A percentile compares a stretch with the other conserved stretches of the same genome.
phyloP scores from a whole-genome alignment of 352 stramenopile genomes.

The Phytophthora crassamura region DNA sequence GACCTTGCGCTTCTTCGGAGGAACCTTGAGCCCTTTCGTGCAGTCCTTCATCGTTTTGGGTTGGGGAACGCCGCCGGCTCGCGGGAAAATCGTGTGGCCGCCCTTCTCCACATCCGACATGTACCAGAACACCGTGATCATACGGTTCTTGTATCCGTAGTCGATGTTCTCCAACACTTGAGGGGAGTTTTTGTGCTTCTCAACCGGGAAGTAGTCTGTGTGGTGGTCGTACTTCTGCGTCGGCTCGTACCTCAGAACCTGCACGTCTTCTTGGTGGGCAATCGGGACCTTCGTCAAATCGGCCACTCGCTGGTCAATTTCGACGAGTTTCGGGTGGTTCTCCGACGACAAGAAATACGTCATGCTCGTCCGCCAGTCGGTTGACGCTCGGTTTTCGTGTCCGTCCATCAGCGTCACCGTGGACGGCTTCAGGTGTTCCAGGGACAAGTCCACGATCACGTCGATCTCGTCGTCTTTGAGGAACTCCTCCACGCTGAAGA shows the following conservation, averaged over 20 bases:
- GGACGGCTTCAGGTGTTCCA: constrained; percentile 69
- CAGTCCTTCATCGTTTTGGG: constrained; percentile 68
- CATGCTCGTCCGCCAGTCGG: constrained; percentile 83
- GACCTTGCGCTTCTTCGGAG: constrained; percentile 80
- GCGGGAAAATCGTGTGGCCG: constrained; percentile 83
- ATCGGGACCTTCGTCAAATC: constrained; percentile 73
- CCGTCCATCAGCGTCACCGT: constrained; percentile 69
- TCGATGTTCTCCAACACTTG: constrained; percentile 61
- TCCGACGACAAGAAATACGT: constrained; percentile 76
- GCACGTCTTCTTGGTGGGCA: constrained; percentile 71
- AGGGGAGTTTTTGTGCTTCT: constrained; percentile 54
- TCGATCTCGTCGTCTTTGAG: constrained; percentile 86
- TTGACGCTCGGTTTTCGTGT: constrained; percentile 69
- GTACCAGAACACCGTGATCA: constrained; percentile 91
- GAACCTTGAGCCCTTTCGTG: constrained; percentile 65
- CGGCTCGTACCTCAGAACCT: constrained; percentile 77
- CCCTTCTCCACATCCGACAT: constrained; percentile 84
- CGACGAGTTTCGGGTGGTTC: constrained; percentile 45
- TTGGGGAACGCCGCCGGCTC: constrained; percentile 54
- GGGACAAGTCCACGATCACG: constrained; percentile 73
- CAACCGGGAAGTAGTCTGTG: constrained; percentile 67
- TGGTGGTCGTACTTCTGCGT: constrained; percentile 87
- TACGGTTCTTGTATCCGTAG: constrained; percentile 79
- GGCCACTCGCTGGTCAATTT: constrained; percentile 67
- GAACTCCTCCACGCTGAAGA: constrained; percentile 81